phyloP scores from a whole-genome alignment of 2,329 filamentous ascomycete genomes.

The Diplodia corticola region DNA sequence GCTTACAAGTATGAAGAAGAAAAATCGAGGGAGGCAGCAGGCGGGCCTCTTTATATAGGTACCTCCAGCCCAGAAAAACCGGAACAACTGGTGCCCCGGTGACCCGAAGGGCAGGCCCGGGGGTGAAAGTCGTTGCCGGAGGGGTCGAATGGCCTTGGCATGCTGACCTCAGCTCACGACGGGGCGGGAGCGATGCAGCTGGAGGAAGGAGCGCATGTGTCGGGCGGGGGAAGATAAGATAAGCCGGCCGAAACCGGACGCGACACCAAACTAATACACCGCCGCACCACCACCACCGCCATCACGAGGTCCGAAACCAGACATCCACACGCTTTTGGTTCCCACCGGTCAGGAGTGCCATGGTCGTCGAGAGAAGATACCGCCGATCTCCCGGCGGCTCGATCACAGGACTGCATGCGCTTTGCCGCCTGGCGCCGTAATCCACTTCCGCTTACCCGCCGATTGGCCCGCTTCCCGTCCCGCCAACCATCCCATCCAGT shows the following conservation, averaged over 20 bases:
- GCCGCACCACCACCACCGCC: background rate
- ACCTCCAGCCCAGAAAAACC: no score
- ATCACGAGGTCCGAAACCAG: background rate
- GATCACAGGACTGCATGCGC: slow-evolving; percentile 2
- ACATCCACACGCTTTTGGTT: background rate
- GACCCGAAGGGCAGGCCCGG: no score
- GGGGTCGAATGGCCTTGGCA: background rate
- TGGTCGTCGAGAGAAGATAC: background rate
- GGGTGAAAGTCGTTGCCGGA: background rate
- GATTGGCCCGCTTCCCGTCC: background rate
- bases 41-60: no score
- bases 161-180: background rate
- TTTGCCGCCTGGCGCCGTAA: slow-evolving; percentile 5
- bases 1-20: no score
- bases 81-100: no score
- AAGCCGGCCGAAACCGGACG: background rate
- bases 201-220: background rate
- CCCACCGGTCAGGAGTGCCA: background rate
- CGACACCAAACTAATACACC: background rate
- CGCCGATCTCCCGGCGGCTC: slow-evolving; percentile 12
- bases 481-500: background rate
- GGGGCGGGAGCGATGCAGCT: no score
- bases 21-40: no score
- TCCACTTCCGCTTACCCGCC: background rate
- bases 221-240: background rate